A percentile compares a stretch with the other conserved stretches of the same genome.
phyloP scores from a whole-genome alignment of 2,329 filamentous ascomycete species.

The Cucurbitaria berberidis region DNA sequence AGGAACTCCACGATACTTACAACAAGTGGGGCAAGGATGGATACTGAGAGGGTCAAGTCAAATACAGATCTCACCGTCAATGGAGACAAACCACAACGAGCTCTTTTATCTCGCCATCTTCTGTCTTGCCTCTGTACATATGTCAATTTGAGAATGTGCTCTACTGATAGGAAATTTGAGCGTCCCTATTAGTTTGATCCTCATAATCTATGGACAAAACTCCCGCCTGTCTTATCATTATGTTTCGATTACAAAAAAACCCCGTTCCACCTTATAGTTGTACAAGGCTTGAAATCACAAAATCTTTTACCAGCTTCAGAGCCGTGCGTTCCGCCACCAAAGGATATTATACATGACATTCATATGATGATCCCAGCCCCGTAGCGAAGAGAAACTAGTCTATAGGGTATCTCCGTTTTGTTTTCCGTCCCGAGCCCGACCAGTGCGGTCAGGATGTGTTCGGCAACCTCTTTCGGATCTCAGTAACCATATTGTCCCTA shows the following conservation, averaged over 20 bases:
- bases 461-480: slow-evolving; percentile 63
- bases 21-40: slow-evolving; percentile 99
- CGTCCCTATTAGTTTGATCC: neutral
- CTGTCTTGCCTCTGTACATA: slow-evolving; percentile 25
- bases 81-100: neutral
- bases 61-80: neutral
- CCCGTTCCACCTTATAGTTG: too few species aligned
- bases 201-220: neutral
- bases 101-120: slow-evolving; percentile 1
- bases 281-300: neutral
- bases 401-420: slow-evolving; percentile 1
- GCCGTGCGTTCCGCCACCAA: neutral
- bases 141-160: slow-evolving; percentile 8
- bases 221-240: neutral
- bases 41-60: slow-evolving; percentile 57
- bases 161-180: slow-evolving; percentile 7
- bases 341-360: neutral
- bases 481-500: slow-evolving; percentile 65
- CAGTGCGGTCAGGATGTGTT: slow-evolving; percentile 23
- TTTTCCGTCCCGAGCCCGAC: neutral
- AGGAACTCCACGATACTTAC: slow-evolving; percentile 94
- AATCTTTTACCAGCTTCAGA: neutral
- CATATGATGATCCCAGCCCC: neutral
- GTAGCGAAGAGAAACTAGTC: neutral
- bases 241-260: too few species aligned